Percentiles rank a stretch among this genome's conserved stretches.
phyloP scores from a whole-genome alignment of 2,329 filamentous ascomycete genomes.

The Aulographum hederae region DNA sequence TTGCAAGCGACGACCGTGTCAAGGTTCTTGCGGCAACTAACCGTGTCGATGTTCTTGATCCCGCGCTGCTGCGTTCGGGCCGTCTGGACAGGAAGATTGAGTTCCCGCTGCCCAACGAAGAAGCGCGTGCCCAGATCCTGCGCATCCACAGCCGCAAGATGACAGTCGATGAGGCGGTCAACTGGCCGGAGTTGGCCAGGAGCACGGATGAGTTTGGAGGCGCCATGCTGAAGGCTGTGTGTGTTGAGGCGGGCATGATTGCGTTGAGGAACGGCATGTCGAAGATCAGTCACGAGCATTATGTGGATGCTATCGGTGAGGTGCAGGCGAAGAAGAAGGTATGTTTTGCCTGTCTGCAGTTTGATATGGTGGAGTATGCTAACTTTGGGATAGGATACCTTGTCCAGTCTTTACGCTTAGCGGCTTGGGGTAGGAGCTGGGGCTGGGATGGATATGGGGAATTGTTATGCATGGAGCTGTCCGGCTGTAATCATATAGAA shows the following conservation, averaged over 20 bases:
- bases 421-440: too few species aligned
- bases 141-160: constrained; percentile 98
- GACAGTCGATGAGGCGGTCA: constrained; percentile 82
- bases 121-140: constrained; percentile 89
- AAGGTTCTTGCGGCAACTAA: constrained; percentile 93
- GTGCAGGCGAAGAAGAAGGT: constrained; percentile 95
- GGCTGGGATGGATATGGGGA: too few species aligned
- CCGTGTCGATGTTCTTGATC: constrained; percentile 83
- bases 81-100: constrained; percentile 95
- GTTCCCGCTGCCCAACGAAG: constrained; percentile 94
- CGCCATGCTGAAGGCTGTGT: constrained; percentile 94
- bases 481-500: too few species aligned
- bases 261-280: constrained; percentile 83
- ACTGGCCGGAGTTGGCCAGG: constrained; percentile 88
- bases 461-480: too few species aligned
- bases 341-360: constrained; percentile 10
- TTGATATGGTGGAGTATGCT: too few species aligned
- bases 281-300: constrained; percentile 96
- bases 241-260: constrained; percentile 98
- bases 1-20: constrained; percentile 90
- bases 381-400: too few species aligned
- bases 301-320: constrained; percentile 94
- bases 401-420: too few species aligned
- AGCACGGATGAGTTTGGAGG: constrained; percentile 98
- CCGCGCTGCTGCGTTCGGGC: constrained; percentile 75